Evolutionary conservation across 2,329 filamentous ascomycete genomes (phyloP).

Genomic region (Exophiala sp.): DNA sequence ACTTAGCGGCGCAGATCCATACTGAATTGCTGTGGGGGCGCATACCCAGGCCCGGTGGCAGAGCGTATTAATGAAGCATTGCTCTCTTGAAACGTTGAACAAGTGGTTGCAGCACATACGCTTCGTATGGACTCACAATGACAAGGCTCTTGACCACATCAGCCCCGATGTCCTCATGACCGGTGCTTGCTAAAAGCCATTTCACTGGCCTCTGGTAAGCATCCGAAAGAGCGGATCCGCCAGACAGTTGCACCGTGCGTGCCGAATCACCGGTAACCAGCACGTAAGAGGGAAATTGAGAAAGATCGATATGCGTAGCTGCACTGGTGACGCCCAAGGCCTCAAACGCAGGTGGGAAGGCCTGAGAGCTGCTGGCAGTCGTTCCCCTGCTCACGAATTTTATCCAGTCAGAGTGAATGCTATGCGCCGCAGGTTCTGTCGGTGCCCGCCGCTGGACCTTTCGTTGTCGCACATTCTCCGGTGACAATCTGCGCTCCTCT

Average conservation of each 20-base stretch:
- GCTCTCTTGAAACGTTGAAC: slow-evolving; percentile 38
- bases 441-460: slow-evolving; percentile 47
- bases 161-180: neutral
- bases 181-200: slow-evolving; percentile 45
- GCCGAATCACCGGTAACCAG: slow-evolving; percentile 50
- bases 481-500: slow-evolving; percentile 59
- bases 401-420: slow-evolving; percentile 41
- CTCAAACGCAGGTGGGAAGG: slow-evolving; percentile 9
- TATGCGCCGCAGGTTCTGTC: slow-evolving; percentile 40
- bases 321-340: slow-evolving; percentile 4
- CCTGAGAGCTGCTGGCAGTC: slow-evolving; percentile 26
- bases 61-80: slow-evolving; percentile 48
- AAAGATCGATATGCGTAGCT: slow-evolving; percentile 6
- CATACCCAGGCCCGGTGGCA: slow-evolving; percentile 39
- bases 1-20: too few species aligned
- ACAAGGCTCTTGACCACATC: slow-evolving; percentile 36
- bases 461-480: slow-evolving; percentile 57
- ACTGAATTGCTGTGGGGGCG: too few species aligned
- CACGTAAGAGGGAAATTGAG: slow-evolving; percentile 38
- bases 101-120: slow-evolving; percentile 43
- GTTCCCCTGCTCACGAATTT: slow-evolving; percentile 39
- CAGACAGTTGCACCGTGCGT: slow-evolving; percentile 37
- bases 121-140: slow-evolving; percentile 58
- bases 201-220: slow-evolving; percentile 49
- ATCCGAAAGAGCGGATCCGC: slow-evolving; percentile 34